phyloP scores from a whole-genome alignment of 306 rosid species.

The Inga laurina region DNA sequence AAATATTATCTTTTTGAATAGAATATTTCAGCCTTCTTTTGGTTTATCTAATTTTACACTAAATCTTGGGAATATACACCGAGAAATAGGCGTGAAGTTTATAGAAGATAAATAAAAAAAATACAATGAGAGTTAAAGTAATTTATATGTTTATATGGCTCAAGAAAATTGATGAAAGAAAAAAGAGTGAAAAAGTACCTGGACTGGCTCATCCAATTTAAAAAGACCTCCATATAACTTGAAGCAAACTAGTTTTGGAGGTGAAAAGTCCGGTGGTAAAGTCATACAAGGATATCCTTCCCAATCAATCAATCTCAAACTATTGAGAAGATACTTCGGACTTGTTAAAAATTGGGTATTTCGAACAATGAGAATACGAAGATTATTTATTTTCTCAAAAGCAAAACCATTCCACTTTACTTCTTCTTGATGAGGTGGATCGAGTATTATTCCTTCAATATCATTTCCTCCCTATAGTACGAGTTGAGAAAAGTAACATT shows the following conservation, averaged over 20 bases:
- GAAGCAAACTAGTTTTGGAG: not conserved
- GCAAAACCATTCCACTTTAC: not conserved
- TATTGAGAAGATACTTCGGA: not conserved
- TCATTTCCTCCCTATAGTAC: not conserved
- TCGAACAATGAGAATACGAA: not conserved
- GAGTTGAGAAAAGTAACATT: not conserved
- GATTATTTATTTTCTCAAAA: not conserved
- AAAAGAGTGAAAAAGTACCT: not conserved
- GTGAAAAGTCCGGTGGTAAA: not conserved
- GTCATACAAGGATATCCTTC: not conserved
- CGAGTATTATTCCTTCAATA: not conserved
- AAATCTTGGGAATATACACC: no score
- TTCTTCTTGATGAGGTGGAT: not conserved
- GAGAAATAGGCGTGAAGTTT: no score
- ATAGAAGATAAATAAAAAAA: no score
- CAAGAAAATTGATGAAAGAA: not conserved
- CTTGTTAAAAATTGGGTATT: not conserved
- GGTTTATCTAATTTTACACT: not conserved
- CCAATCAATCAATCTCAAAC: not conserved
- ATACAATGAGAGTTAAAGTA: not conserved
- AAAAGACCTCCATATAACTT: not conserved
- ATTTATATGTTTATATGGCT: no score
- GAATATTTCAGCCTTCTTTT: not conserved
- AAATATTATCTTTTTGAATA: not conserved
- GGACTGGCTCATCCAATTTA: not conserved